These are phyloP conservation scores for Davidsoniella eucalypti DNA, from an alignment of 2,329 filamentous ascomycete species.

Conservation along the genomic window DNA sequence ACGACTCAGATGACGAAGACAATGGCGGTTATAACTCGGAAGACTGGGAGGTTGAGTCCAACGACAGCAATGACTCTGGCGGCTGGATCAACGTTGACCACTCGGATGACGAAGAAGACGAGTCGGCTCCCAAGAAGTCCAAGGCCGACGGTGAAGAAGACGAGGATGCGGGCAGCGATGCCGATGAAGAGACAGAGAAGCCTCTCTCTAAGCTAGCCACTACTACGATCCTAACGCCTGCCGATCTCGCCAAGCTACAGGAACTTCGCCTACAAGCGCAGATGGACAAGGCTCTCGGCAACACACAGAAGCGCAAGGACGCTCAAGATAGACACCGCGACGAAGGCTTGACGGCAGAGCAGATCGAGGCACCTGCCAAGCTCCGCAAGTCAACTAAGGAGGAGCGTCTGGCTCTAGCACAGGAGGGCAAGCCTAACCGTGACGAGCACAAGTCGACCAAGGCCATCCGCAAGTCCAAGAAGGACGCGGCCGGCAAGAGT, in stretches of 20 bases:
- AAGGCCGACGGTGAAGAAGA: conserved; percentile 15
- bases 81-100: conserved; percentile 92
- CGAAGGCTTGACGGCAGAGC: conserved; percentile 74
- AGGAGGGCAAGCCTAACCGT: conserved; percentile 62
- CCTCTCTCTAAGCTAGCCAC: conserved; percentile 66
- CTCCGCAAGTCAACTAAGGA: conserved; percentile 78
- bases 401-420: conserved; percentile 69
- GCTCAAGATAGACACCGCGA: conserved; percentile 52
- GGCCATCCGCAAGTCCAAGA: conserved; percentile 72
- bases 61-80: conserved; percentile 52
- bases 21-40: conserved; percentile 39
- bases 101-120: conserved; percentile 68
- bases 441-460: conserved; percentile 73
- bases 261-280: conserved; percentile 65
- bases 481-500: conserved; percentile 79
- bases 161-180: conserved; percentile 15
- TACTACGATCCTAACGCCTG: conserved; percentile 83
- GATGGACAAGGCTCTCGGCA: conserved; percentile 45
- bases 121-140: conserved; percentile 33
- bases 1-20: conserved; percentile 34
- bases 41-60: conserved; percentile 45
- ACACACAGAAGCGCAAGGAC: conserved; percentile 30
- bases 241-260: conserved; percentile 84
- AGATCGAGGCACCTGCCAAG: conserved; percentile 74
- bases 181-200: conserved; percentile 21